These are phyloP conservation scores for Mikania micrantha DNA, from an alignment of 129 eudicot species.

Conservation along the genomic window DNA sequence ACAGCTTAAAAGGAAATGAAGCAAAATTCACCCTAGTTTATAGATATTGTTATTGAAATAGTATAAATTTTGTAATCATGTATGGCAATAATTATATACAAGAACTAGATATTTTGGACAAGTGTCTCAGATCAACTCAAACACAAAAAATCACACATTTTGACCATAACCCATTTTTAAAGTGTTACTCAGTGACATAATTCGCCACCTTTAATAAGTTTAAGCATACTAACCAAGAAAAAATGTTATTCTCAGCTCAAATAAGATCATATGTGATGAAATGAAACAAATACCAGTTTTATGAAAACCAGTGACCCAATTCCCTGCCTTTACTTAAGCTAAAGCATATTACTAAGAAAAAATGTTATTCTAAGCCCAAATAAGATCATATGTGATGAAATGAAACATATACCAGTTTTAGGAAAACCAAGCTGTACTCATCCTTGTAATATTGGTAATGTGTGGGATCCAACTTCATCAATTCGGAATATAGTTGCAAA, in stretches of 20 bases:
- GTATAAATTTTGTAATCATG: neutral
- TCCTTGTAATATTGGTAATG: conserved; percentile 79
- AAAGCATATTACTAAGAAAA: neutral
- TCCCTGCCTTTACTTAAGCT: neutral
- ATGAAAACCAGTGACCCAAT: conserved; percentile 51
- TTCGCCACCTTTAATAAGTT: neutral
- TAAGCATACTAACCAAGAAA: neutral
- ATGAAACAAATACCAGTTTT: conserved; percentile 50
- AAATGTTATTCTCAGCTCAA: neutral
- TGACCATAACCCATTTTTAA: neutral
- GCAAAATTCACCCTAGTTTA: neutral
- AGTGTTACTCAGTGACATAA: neutral
- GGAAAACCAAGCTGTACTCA: conserved; percentile 61
- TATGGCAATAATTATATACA: neutral
- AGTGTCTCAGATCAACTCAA: neutral
- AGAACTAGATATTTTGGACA: neutral
- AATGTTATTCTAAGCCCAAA: neutral
- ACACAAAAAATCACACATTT: neutral
- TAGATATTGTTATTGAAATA: neutral
- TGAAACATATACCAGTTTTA: conserved; percentile 53
- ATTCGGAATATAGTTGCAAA: conserved; percentile 53
- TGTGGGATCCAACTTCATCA: conserved; percentile 64
- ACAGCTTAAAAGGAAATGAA: neutral
- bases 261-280: neutral
- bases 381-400: neutral